phyloP scores from a whole-genome alignment of 768 basidiomycete genomes.

The Tephrocybe sp. region DNA sequence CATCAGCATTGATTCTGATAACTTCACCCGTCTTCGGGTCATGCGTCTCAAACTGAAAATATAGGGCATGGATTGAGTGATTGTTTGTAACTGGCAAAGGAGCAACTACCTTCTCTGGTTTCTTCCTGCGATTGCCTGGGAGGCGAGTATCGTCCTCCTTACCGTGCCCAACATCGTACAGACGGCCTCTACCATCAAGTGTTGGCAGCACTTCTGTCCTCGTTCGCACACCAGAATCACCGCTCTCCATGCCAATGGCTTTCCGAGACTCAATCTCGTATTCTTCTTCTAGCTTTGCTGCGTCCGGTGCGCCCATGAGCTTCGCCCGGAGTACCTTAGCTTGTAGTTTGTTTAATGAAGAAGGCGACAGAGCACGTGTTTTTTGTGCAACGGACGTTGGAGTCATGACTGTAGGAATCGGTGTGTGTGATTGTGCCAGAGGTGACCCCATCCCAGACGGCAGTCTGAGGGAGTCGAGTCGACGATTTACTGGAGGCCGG shows the following conservation, averaged over 20 bases:
- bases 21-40: slow-evolving; percentile 91
- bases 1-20: slow-evolving; percentile 86
- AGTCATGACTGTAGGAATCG: slow-evolving; percentile 90
- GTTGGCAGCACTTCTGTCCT: slow-evolving; percentile 88
- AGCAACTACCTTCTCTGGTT: slow-evolving; percentile 64
- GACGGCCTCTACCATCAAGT: slow-evolving; percentile 74
- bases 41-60: slow-evolving; percentile 79
- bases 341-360: slow-evolving; percentile 88
- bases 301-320: slow-evolving; percentile 78
- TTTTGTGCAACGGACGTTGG: slow-evolving; percentile 46
- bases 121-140: slow-evolving; percentile 79
- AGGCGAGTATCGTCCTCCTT: slow-evolving; percentile 49
- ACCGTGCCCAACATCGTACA: slow-evolving; percentile 92
- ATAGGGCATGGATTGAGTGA: background rate
- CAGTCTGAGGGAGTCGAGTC: slow-evolving; percentile 61
- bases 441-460: slow-evolving; percentile 62
- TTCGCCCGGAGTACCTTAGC: slow-evolving; percentile 92
- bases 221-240: slow-evolving; percentile 44
- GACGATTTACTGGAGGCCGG: slow-evolving; percentile 43
- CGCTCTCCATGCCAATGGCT: slow-evolving; percentile 43
- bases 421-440: slow-evolving; percentile 66
- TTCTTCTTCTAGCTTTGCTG: slow-evolving; percentile 75
- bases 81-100: background rate
- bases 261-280: slow-evolving; percentile 72
- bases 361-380: slow-evolving; percentile 60